phyloP scores from a whole-genome alignment of 78 protist species.

The Guillardia theta region DNA sequence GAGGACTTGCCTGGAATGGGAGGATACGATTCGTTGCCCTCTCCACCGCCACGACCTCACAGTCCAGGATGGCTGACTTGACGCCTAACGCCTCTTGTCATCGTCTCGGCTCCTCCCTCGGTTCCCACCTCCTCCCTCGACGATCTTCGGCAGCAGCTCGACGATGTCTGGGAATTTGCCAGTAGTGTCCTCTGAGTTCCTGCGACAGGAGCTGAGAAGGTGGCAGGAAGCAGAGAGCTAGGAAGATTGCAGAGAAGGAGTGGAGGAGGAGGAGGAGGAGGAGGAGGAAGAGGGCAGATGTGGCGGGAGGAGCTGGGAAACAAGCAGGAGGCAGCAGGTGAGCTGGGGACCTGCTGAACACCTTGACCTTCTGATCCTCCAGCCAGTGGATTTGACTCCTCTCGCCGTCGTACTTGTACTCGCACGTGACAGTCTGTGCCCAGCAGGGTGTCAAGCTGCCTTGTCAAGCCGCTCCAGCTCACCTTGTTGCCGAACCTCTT shows the following conservation, averaged over 20 bases:
- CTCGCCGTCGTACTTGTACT: constrained; percentile 94
- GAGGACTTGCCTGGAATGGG: constrained; percentile 81
- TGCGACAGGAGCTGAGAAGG: background rate
- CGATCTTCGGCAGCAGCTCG: background rate
- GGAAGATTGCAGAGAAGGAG: background rate
- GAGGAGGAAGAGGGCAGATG: background rate
- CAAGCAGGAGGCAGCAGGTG: background rate
- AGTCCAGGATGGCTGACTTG: constrained; percentile 78
- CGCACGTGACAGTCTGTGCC: constrained; percentile 82
- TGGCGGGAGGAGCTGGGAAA: background rate
- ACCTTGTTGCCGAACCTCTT: constrained; percentile 70
- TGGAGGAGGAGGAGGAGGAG: background rate
- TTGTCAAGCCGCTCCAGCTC: too few species aligned
- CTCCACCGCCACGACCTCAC: constrained; percentile 96
- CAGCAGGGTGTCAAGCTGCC: background rate
- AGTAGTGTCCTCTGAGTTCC: constrained; percentile 92
- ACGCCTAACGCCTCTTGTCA: background rate
- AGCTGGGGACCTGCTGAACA: too few species aligned
- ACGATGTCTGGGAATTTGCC: constrained; percentile 30
- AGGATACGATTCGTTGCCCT: constrained; percentile 52
- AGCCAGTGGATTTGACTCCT: constrained; percentile 40
- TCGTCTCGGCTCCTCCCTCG: too few species aligned
- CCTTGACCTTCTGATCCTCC: too few species aligned
- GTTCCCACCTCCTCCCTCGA: too few species aligned
- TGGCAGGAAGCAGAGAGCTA: background rate